Evolutionary conservation across 139 green algal species (phyloP), one percentile per base, ranked within the genome.

Genomic region (Haematococcus sp.): DNA sequence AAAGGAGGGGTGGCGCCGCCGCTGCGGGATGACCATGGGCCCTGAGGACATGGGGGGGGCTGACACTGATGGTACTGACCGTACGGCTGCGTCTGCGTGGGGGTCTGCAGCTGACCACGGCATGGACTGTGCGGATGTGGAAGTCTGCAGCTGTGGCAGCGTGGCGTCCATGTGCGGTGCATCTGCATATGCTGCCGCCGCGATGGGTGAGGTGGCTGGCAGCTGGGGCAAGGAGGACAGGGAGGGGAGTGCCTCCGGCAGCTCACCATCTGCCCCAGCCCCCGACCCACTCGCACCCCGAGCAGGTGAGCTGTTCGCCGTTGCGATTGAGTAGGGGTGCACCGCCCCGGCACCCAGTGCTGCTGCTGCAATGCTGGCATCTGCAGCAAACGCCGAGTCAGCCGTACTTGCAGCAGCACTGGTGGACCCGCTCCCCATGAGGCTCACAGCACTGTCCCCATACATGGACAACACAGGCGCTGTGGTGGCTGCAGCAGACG

Each of bases 21-120:
- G 58, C 25, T 65, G 58, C 4, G 58, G 58, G 25, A 65, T 65
- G 58, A 65, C 58, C 58, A 65, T 28, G n/a, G 58, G 40, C 7
- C 40, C 40, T 11, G 40, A 49, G 11, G 40, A 11, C 40, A 65
- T 3, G 4, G 28, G 54, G 54, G 11, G 34, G 23, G 63, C 19
- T 58, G 35, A 7, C 58, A 35, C 35, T 56, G 63, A 17, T 70
- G 63, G 15, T 58, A 19, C 63, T 58, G 34, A n/a, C 27, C n/a
- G 34, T 52, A 61, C 35, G 46, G 52, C 52, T 63, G 34, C 55
- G 55, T 55, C 58, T 54, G 52, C 40, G 9, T 17, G 11, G 43
- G 13, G 46, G 20, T 20, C 51, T 28, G 9, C 67, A 49, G 25
- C 65, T 55, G 33, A 11, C 40, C 40, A 49, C 7, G 40, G 40